phyloP scores from a whole-genome alignment of 2,329 filamentous ascomycete genomes.

The Hypoxylon sp. region DNA sequence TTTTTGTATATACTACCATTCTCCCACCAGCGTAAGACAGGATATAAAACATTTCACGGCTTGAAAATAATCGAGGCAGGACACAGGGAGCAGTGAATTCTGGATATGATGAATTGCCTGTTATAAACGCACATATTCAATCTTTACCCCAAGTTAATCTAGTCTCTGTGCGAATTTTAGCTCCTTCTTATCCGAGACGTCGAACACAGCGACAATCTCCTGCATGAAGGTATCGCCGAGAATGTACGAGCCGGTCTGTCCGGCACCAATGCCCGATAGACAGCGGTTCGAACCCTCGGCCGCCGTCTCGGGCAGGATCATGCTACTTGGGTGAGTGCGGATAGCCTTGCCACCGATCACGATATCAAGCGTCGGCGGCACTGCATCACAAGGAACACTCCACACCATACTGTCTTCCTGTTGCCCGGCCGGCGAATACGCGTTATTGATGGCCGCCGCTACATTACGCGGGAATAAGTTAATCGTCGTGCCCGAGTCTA shows the following conservation, averaged over 20 bases:
- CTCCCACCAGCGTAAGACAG: not conserved
- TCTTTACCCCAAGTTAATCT: slow-evolving; percentile 30
- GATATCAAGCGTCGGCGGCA: slow-evolving; percentile 51
- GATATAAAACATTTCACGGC: not conserved
- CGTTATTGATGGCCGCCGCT: slow-evolving; percentile 51
- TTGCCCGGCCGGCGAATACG: slow-evolving; percentile 49
- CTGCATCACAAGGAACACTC: slow-evolving; percentile 51
- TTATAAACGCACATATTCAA: not conserved
- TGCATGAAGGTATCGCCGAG: slow-evolving; percentile 50
- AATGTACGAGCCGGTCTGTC: slow-evolving; percentile 42
- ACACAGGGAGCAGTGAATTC: too few relatives aligned
- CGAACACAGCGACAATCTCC: slow-evolving; percentile 52
- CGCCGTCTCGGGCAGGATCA: slow-evolving; percentile 53
- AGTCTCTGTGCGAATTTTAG: slow-evolving; percentile 52
- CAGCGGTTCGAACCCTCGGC: slow-evolving; percentile 47
- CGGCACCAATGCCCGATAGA: slow-evolving; percentile 49
- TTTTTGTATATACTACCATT: not conserved
- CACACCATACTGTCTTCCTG: slow-evolving; percentile 45
- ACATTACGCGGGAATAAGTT: slow-evolving; percentile 53
- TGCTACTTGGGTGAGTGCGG: slow-evolving; percentile 53
- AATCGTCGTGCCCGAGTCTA: slow-evolving; percentile 55
- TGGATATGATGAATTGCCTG: not conserved
- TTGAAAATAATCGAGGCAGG: not conserved
- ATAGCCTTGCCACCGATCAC: slow-evolving; percentile 52
- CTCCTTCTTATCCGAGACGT: slow-evolving; percentile 53